Conservation (phyloP, 2,329 filamentous ascomycete genomes). For the Trichoderma afroharzianum region DNA sequence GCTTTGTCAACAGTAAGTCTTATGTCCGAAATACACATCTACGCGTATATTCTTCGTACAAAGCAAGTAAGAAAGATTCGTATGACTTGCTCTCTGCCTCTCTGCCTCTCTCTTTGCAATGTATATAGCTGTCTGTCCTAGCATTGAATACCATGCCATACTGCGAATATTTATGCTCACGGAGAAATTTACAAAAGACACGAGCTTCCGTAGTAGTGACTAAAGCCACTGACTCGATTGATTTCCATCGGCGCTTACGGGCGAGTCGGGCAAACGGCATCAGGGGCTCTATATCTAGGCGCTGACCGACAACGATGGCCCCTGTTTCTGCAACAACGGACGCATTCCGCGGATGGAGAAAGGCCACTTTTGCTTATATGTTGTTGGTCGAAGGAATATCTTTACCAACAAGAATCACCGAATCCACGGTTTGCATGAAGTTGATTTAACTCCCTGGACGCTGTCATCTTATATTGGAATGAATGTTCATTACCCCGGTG, state of each 20-base stretch:
- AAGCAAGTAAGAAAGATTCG: not conserved
- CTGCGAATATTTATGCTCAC: not conserved
- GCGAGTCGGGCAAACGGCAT: not conserved
- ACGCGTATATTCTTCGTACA: not conserved
- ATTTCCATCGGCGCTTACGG: not conserved
- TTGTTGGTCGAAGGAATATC: not conserved
- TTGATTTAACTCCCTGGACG: not conserved
- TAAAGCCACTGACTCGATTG: not conserved
- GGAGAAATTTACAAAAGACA: not conserved
- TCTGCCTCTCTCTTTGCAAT: not conserved
- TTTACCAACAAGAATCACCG: not conserved
- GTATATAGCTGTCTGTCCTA: not conserved
- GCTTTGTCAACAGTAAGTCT: not conserved
- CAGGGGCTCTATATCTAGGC: not conserved
- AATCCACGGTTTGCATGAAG: not conserved
- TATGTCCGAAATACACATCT: not conserved
- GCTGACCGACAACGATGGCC: not conserved
- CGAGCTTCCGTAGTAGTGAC: not conserved
- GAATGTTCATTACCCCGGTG: not conserved
- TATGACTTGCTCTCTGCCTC: not conserved
- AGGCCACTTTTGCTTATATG: not conserved
- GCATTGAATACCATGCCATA: not conserved
- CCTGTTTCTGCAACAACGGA: not conserved
- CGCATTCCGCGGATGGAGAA: not conserved
- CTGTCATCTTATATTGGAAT: not conserved